Base-by-base conservation (phyloP, 441 rosid species). In the Viola pubescens region DNA sequence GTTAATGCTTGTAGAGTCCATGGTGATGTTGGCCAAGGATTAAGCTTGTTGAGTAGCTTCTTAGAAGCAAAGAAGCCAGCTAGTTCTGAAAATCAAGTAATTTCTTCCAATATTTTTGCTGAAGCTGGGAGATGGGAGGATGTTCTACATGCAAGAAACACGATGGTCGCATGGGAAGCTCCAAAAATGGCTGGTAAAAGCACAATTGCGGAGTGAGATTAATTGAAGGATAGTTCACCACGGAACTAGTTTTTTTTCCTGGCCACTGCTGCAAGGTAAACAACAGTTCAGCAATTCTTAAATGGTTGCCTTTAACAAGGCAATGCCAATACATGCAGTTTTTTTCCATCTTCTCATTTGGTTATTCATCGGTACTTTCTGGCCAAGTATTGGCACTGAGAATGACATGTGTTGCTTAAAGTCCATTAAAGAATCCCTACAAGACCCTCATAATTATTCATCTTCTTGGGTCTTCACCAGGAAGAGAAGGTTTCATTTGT, bases 101-200 rank as follows among this genome's bases (percentile, higher is more conserved):
- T 69, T 59, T 54, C 63, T 38, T 68, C 72, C 43, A 71, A 73
- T 12, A 48, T 74, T 54, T 68, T 70, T 41, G 70, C 78, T 37
- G 74, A 68, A 51, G 72, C 68, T 3, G 70, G 64, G 50, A 67
- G 56, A 54, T 74, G 81, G 78, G 71, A 71, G 7, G 65, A 61
- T 49, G 81, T 75, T 62, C 67, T 59, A n/a, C 54, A 40, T 65
- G 67, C 60, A 43, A 70, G 78, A 57, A 61, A 58, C 34, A 39
- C 48, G 50, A 70, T 73, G 57, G 58, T 45, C 3, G 57, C 52
- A 45, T 16, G 43, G 42, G 43, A 51, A 34, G 44, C 43, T 58
- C 54, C 52, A 12, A 65, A 65, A 65, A 38, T 43, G 47, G 58
- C 69, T 3, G 69, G 63, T 19, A 64, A 64, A 64, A 64, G 68